Evolutionary conservation across 257 asterid genomes (phyloP), one percentile per base, ranked within the genome.

Genomic region (Verbascum thapsus): DNA sequence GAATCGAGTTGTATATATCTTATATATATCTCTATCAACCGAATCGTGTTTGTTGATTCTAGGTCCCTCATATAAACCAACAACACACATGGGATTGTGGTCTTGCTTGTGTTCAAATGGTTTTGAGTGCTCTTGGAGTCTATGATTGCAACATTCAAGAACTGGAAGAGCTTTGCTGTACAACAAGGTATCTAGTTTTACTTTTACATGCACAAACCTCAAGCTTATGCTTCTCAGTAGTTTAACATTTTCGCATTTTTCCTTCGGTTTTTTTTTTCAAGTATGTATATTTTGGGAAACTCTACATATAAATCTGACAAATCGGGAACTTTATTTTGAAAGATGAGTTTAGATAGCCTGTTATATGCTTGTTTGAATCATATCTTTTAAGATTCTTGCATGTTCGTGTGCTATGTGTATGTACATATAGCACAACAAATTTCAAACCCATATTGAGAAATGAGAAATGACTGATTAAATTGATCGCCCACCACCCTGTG

Each of bases 41-140:
- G 70, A 54, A 61, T n/a, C 59, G 19, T 60, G 54, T 56, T 64
- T 61, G 10, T 58, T 58, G 53, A 62, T 64, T 63, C 38, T 76
- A 86, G 96, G 91, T 91, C 39, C 98, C 96, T 53, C 98, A 88
- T 68, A 70, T 91, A 70, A 84, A 84, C 71, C 98, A 91, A 74
- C 83, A 80, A 51, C 79, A 72, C 72, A 68, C 84, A 9, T 91
- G 98, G 98, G 98, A 91, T 77, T 88, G 98, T 74, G 98, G 98
- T 53, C 95, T 88, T 81, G 98, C 98, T 55, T 91, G 98, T 74
- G 91, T 86, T 74, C 63, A 83, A 62, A 91, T 91, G 96, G 86
- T 86, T 73, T 77, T 88, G 82, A 80, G 84, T 73, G 74, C 85
- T 55, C 88, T 84, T 58, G 95, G 83, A 55, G 66, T 81, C 63